Percentiles rank a stretch among this genome's conserved stretches.
phyloP scores from a whole-genome alignment of 179 eudicot species.

The Corrigiola litoralis region DNA sequence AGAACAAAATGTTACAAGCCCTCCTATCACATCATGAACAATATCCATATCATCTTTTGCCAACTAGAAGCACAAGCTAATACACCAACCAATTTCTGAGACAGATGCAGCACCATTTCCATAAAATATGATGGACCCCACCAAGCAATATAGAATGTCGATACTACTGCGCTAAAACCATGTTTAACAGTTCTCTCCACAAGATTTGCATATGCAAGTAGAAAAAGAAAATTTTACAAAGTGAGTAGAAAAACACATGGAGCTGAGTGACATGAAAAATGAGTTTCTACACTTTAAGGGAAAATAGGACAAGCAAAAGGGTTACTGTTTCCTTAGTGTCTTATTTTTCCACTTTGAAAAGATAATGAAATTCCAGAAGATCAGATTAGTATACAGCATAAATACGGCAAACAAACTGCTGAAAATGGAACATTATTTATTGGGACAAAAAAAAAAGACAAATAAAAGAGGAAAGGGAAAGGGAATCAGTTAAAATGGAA shows the following conservation, averaged over 20 bases:
- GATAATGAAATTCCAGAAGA: too few relatives aligned
- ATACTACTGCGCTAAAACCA: background rate
- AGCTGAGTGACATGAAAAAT: background rate
- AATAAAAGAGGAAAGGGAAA: too few relatives aligned
- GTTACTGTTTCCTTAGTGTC: too few relatives aligned
- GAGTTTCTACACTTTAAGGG: too few relatives aligned
- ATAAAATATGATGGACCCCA: background rate
- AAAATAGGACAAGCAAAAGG: too few relatives aligned
- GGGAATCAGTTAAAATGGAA: background rate
- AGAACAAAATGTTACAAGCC: constrained; percentile 5
- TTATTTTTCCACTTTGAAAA: too few relatives aligned
- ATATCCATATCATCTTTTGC: background rate
- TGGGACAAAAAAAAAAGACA: background rate
- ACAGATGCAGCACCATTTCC: background rate
- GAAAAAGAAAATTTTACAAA: background rate
- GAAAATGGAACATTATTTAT: background rate
- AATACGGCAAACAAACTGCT: background rate
- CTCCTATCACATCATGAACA: background rate
- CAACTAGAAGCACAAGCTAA: background rate
- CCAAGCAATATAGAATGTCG: background rate
- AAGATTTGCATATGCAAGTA: too few relatives aligned
- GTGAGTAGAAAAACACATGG: background rate
- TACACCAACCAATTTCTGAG: background rate
- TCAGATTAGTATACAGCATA: too few relatives aligned
- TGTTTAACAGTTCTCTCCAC: background rate